A percentile compares a stretch with the other conserved stretches of the same genome.
Conservation (phyloP, 768 basidiomycete genomes). For the Hemileccinum impolitum region DNA sequence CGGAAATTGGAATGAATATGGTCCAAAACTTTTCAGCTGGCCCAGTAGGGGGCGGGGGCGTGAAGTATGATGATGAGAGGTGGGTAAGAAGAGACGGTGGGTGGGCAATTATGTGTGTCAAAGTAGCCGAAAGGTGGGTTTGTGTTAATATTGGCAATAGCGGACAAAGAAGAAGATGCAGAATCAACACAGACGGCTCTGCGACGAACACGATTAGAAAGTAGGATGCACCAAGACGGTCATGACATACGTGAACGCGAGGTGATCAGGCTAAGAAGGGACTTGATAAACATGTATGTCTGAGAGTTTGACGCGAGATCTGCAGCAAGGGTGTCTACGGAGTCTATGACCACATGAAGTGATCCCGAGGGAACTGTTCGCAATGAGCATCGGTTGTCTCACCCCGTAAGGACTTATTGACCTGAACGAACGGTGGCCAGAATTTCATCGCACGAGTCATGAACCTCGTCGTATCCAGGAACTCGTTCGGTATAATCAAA, state of each 20-base stretch:
- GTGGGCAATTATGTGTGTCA: conserved; percentile 64
- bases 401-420: conserved; percentile 9
- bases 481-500: conserved; percentile 50
- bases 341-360: conserved; percentile 69
- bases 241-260: conserved; percentile 46
- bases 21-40: conserved; percentile 74
- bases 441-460: conserved; percentile 38
- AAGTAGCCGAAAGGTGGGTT: conserved; percentile 60
- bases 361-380: conserved; percentile 41
- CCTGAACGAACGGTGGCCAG: conserved; percentile 40
- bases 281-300: conserved; percentile 50
- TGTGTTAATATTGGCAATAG: conserved; percentile 56
- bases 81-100: conserved; percentile 67
- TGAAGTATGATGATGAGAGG: conserved; percentile 67
- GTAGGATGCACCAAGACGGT: not conserved
- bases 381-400: conserved; percentile 4
- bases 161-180: conserved; percentile 52
- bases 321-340: conserved; percentile 59
- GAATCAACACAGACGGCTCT: conserved; percentile 57
- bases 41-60: conserved; percentile 63
- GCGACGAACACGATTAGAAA: conserved; percentile 9
- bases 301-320: conserved; percentile 55
- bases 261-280: conserved; percentile 43
- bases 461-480: conserved; percentile 48
- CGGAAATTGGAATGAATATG: conserved; percentile 68